Percentiles rank a stretch among this genome's conserved stretches.
These are phyloP conservation scores for Aspergillus uvarum DNA, from an alignment of 2,329 filamentous ascomycete genomes.

Conservation along the genomic window DNA sequence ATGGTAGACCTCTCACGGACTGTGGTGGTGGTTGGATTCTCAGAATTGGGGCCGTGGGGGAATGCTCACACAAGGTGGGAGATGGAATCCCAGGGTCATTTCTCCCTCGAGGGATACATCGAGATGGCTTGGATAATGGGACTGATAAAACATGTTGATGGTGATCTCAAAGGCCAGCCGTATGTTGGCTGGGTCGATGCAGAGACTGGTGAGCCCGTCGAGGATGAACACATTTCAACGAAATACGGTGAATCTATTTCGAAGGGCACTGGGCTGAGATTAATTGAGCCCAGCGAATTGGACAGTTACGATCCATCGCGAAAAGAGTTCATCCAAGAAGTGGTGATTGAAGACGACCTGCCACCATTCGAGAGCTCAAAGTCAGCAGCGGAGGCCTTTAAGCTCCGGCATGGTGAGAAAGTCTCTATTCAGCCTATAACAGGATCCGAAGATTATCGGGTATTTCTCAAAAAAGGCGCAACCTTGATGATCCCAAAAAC, in stretches of 20 bases:
- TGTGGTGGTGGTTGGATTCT: constrained; percentile 43
- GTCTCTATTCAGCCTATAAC: constrained; percentile 59
- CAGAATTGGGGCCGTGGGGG: constrained; percentile 72
- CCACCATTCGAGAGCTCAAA: constrained; percentile 19
- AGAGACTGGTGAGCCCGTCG: constrained; percentile 11
- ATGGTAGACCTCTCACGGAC: constrained; percentile 42
- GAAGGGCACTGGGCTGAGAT: constrained; percentile 87
- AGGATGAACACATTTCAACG: constrained; percentile 14
- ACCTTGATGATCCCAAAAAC: constrained; percentile 65
- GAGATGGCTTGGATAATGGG: constrained; percentile 99
- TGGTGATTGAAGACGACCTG: constrained; percentile 69
- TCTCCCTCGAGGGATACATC: constrained; percentile 94
- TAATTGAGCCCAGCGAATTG: constrained; percentile 85
- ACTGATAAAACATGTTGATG: constrained; percentile 97
- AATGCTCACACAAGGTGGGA: constrained; percentile 98
- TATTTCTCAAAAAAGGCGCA: constrained; percentile 66
- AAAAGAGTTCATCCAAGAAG: constrained; percentile 93
- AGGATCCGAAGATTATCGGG: constrained; percentile 84
- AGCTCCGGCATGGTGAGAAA: constrained; percentile 36
- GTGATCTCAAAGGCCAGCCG: constrained; percentile 86
- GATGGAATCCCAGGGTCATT: constrained; percentile 95
- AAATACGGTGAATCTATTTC: constrained; percentile 56
- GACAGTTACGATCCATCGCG: constrained; percentile 18
- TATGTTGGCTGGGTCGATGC: constrained; percentile 73
- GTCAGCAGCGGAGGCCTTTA: constrained; percentile 19